phyloP scores from a whole-genome alignment of 768 basidiomycete genomes.

The Mycena capillaripes region DNA sequence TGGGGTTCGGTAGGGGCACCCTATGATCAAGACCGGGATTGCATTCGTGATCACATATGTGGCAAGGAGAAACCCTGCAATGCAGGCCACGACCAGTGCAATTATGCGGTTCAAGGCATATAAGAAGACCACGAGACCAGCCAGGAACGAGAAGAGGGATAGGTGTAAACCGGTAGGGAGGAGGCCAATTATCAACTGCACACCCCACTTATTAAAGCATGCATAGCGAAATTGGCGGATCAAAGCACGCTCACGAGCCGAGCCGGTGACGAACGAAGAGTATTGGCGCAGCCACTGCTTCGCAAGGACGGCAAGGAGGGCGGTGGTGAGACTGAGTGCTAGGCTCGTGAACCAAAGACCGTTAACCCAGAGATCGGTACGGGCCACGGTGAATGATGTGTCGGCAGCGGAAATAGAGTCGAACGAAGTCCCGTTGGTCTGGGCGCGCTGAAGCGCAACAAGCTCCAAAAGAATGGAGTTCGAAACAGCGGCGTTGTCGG shows the following conservation, averaged over 20 bases:
- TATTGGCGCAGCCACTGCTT: neutral
- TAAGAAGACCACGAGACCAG: neutral
- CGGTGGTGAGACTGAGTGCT: too few species aligned
- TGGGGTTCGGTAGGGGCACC: too few species aligned
- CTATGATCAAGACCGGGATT: too few species aligned
- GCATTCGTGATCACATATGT: too few species aligned
- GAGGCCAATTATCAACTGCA: neutral
- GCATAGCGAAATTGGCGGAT: neutral
- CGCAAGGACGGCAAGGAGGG: neutral
- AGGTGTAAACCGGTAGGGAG: neutral
- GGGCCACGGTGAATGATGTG: neutral
- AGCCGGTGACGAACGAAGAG: neutral
- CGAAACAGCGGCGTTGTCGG: conserved; percentile 26
- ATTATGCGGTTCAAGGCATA: neutral
- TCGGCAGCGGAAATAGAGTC: neutral
- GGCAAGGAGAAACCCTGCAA: too few species aligned
- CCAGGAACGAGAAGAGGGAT: neutral
- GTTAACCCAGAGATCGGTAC: neutral
- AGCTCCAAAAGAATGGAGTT: neutral
- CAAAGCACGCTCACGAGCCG: neutral
- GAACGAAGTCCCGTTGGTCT: neutral
- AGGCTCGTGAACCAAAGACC: neutral
- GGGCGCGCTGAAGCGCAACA: neutral
- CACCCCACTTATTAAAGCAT: neutral
- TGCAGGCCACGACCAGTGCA: neutral